Base-by-base conservation (phyloP, 805 yeast genomes). In the Wickerhamiella nectarea region DNA sequence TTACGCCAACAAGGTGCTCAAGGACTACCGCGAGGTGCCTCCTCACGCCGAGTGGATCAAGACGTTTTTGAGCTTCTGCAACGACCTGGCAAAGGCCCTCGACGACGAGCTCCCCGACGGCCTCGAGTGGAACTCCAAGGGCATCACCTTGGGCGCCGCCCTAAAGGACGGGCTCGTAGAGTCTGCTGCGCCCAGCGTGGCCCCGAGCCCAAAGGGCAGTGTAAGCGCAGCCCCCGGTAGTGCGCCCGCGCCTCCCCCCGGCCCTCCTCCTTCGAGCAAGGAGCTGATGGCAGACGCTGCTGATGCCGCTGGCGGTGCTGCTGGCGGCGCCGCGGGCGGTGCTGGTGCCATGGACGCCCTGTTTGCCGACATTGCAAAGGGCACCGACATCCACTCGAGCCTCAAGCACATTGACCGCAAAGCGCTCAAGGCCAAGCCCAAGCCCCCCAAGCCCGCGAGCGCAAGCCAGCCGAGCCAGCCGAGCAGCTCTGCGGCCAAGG, bases 321-420 rank as follows among this genome's bases (percentile, higher is more conserved):
- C 24, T 6, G 24, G 8, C 24, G 38, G 43, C 12, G 38, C 46
- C 14, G 14, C 44, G 2, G 20, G 34, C 26, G 41, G 53, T 8
- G 52, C 54, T 18, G 67, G 67, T 36, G 91, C 94, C 34, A 74
- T 89, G 67, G 71, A 69, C 52, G 97, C 97, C 1, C 95, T 91
- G 11, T 91, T 91, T 61, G 78, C 83, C n/a, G 93, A 82, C 52
- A 68, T 91, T 51, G 86, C 79, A 65, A 72, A 79, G 65, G 99
- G 99, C 48, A 82, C 78, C 52, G 66, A 64, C 37, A 80, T 91
- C 55, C 87, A 97, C 1, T 68, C 86, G 28, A 83, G 86, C 11
- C 74, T 91, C 52, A 85, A 80, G 60, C 89, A 89, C 60, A 96
- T 89, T 33, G 96, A 87, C 53, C 83, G 86, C 63, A 84, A 83